A percentile compares a stretch with the other conserved stretches of the same genome.
Conservation (phyloP, 176 grass and related monocot species). For the Bolboschoenus planiculmis region DNA sequence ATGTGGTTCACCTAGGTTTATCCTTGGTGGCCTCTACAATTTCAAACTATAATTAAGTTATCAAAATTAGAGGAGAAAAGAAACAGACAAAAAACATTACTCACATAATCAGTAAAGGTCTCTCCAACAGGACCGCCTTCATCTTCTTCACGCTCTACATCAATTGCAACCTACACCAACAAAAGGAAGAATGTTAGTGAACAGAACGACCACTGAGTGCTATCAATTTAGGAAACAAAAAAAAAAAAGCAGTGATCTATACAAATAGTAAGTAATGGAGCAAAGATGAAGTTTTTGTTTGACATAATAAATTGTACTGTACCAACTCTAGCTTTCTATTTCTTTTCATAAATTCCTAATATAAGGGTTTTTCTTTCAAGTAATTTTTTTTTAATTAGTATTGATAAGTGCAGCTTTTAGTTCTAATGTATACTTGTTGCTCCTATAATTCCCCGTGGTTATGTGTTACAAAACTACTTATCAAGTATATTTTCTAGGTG, state of each 20-base stretch:
- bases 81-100: slow-evolving; percentile 9
- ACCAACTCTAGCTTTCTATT: neutral
- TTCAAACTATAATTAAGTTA: slow-evolving; percentile 26
- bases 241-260: neutral
- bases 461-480: neutral
- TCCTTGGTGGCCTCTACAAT: slow-evolving; percentile 73
- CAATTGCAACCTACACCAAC: slow-evolving; percentile 65
- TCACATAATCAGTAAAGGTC: slow-evolving; percentile 98
- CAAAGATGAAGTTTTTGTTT: too few relatives aligned
- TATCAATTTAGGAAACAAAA: neutral
- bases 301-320: neutral
- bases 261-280: neutral
- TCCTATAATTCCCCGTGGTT: neutral
- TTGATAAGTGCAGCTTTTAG: neutral
- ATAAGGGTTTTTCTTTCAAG: neutral
- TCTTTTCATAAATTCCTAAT: neutral
- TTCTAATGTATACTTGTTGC: neutral
- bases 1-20: slow-evolving; percentile 69
- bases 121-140: slow-evolving; percentile 86
- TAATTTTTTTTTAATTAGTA: neutral
- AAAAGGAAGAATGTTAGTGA: slow-evolving; percentile 8
- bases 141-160: slow-evolving; percentile 96
- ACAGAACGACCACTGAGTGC: neutral
- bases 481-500: neutral
- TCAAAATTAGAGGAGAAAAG: slow-evolving; percentile 12